phyloP scores from a whole-genome alignment of 495 filamentous ascomycete genomes.

The Aspergillus olivimuriae region DNA sequence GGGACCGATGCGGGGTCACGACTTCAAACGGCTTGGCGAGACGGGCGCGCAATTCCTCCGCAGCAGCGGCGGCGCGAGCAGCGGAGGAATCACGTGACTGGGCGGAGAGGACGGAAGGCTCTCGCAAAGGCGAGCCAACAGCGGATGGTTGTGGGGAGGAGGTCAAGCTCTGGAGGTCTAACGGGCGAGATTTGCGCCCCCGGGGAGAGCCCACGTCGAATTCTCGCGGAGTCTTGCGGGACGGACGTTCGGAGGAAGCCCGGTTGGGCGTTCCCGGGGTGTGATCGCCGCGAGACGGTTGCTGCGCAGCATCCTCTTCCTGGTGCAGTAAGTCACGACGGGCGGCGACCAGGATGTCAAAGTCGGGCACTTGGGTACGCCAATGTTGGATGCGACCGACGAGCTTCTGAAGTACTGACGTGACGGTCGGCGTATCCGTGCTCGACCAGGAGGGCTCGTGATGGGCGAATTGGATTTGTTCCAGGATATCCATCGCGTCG shows the following conservation, averaged over 20 bases:
- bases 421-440: constrained; percentile 33
- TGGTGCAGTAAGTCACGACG: constrained; percentile 47
- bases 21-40: constrained; percentile 32
- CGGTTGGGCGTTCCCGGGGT: constrained; percentile 17
- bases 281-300: constrained; percentile 14
- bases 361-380: constrained; percentile 63
- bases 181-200: constrained; percentile 10
- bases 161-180: constrained; percentile 4
- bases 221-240: constrained; percentile 3
- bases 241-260: constrained; percentile 19
- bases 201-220: constrained; percentile 13
- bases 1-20: constrained; percentile 5
- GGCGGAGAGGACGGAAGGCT: constrained; percentile 15
- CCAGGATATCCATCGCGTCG: constrained; percentile 12
- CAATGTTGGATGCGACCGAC: constrained; percentile 60
- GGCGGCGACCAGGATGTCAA: constrained; percentile 69
- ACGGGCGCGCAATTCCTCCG: constrained; percentile 32
- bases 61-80: constrained; percentile 19
- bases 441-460: constrained; percentile 33
- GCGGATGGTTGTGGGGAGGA: constrained; percentile 17
- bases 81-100: constrained; percentile 27
- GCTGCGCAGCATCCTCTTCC: constrained; percentile 19
- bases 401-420: constrained; percentile 40
- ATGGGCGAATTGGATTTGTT: constrained; percentile 25
- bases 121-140: constrained; percentile 17